Evolutionary conservation across 2,329 filamentous ascomycete species (phyloP).

Genomic region (Trichoderma sp.): DNA sequence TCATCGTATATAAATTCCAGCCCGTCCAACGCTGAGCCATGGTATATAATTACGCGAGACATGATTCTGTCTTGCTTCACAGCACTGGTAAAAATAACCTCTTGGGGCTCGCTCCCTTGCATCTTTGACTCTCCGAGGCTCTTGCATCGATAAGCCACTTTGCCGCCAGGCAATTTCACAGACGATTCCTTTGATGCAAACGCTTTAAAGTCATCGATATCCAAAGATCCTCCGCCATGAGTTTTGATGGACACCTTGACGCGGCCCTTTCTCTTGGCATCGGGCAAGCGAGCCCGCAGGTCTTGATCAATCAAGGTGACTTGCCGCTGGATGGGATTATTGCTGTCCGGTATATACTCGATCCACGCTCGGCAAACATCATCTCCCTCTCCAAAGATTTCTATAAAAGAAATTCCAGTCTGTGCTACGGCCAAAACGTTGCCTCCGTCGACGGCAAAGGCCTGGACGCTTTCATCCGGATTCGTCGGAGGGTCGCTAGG

Average conservation of each 20-base stretch:
- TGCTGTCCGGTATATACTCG: conserved; percentile 70
- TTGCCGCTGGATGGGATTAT: conserved; percentile 67
- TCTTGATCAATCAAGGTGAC: conserved; percentile 74
- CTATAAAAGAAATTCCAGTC: conserved; percentile 81
- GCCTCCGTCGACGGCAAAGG: conserved; percentile 79
- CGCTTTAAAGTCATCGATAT: conserved; percentile 73
- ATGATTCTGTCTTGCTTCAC: conserved; percentile 71
- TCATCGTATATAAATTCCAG: conserved; percentile 95
- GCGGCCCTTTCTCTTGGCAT: conserved; percentile 69
- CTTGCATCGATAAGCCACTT: conserved; percentile 73
- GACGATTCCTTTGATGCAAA: conserved; percentile 71
- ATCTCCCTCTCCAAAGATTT: conserved; percentile 79
- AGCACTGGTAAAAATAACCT: conserved; percentile 74
- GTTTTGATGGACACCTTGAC: conserved; percentile 76
- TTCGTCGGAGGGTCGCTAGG: conserved; percentile 69
- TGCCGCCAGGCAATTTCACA: conserved; percentile 70
- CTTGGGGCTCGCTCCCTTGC: conserved; percentile 67
- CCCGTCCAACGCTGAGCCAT: conserved; percentile 76
- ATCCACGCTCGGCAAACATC: conserved; percentile 78
- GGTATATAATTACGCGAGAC: conserved; percentile 73
- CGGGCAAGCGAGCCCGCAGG: conserved; percentile 69
- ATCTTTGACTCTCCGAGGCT: conserved; percentile 73
- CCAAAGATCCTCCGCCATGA: conserved; percentile 70
- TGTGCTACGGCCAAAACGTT: conserved; percentile 75
- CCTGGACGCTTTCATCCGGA: conserved; percentile 76